These are phyloP conservation scores for Spinellus fusiger DNA, from an alignment of 192 early-diverging fungal species.

Conservation along the genomic window DNA sequence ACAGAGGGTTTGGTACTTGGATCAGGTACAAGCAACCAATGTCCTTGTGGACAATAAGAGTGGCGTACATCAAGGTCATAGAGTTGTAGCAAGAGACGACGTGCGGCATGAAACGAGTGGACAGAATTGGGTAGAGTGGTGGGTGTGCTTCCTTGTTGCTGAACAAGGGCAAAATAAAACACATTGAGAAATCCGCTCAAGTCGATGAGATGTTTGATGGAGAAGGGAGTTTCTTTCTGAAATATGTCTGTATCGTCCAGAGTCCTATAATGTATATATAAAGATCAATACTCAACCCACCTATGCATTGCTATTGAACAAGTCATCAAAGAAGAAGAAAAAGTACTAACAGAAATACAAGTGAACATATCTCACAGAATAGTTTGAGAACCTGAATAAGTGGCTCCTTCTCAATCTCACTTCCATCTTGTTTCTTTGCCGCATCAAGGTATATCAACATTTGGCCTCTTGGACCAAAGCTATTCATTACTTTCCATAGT, in stretches of 20 bases:
- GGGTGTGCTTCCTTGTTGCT: conserved; percentile 19
- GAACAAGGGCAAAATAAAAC: conserved; percentile 56
- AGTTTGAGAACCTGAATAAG: conserved; percentile 51
- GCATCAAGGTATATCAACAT: conserved; percentile 54
- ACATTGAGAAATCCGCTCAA: conserved; percentile 56
- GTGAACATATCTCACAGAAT: conserved; percentile 54
- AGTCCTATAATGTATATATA: not conserved
- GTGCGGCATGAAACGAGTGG: conserved; percentile 38
- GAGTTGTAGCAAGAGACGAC: conserved; percentile 63
- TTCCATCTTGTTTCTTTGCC: conserved; percentile 28
- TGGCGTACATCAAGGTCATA: conserved; percentile 54
- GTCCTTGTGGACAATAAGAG: conserved; percentile 50
- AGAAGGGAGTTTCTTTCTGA: conserved; percentile 12
- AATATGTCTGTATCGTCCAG: conserved; percentile 24
- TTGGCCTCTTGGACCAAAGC: conserved; percentile 48
- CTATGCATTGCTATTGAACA: not conserved
- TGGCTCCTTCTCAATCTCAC: conserved; percentile 42
- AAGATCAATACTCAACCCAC: not conserved
- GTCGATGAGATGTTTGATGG: conserved; percentile 8
- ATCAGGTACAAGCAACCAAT: conserved; percentile 52
- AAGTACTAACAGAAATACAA: conserved; percentile 51
- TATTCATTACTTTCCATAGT: conserved; percentile 53
- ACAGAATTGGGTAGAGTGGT: conserved; percentile 12
- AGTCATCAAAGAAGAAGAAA: not conserved
- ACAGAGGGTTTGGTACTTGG: conserved; percentile 13